Conservation (phyloP, 2,329 filamentous ascomycete species). For the Fusarium falciforme region DNA sequence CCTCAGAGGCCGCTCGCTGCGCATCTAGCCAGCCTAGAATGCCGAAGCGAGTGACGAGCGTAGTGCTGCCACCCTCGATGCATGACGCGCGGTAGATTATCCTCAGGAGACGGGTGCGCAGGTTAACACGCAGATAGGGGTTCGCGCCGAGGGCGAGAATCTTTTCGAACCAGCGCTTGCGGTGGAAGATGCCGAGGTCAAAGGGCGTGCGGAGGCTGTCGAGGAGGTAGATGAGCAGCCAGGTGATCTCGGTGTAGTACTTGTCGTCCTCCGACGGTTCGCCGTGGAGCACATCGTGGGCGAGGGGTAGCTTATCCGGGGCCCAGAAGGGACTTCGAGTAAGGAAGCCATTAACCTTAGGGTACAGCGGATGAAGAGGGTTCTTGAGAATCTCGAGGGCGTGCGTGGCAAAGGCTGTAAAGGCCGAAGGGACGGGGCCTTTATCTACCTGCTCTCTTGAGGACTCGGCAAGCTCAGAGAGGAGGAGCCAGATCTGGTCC, state of each 20-base stretch:
- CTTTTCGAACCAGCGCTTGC: conserved; percentile 78
- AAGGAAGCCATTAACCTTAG: conserved; percentile 87
- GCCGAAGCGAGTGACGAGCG: conserved; percentile 82
- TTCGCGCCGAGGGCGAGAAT: conserved; percentile 76
- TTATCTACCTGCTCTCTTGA: conserved; percentile 65
- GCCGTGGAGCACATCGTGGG: conserved; percentile 69
- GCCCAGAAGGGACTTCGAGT: conserved; percentile 83
- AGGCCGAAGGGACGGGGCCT: conserved; percentile 75
- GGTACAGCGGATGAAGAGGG: conserved; percentile 85
- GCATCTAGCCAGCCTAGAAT: conserved; percentile 80
- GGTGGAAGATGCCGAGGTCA: conserved; percentile 72
- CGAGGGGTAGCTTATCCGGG: conserved; percentile 77
- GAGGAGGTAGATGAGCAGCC: conserved; percentile 78
- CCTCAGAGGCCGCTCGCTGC: conserved; percentile 60
- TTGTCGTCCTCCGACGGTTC: conserved; percentile 78
- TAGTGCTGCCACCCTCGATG: conserved; percentile 79
- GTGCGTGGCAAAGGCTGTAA: conserved; percentile 79
- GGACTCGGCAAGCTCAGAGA: conserved; percentile 85
- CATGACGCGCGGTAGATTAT: conserved; percentile 76
- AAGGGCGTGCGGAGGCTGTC: conserved; percentile 69
- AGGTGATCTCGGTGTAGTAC: conserved; percentile 78
- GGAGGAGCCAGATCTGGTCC: conserved; percentile 81
- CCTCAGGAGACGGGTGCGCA: conserved; percentile 69
- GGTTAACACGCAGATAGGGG: conserved; percentile 68
- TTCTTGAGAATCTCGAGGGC: conserved; percentile 77